Evolutionary conservation across 106 monocot species (phyloP), one percentile per base, ranked within the genome.

Genomic region (Amphibolis antarctica): DNA sequence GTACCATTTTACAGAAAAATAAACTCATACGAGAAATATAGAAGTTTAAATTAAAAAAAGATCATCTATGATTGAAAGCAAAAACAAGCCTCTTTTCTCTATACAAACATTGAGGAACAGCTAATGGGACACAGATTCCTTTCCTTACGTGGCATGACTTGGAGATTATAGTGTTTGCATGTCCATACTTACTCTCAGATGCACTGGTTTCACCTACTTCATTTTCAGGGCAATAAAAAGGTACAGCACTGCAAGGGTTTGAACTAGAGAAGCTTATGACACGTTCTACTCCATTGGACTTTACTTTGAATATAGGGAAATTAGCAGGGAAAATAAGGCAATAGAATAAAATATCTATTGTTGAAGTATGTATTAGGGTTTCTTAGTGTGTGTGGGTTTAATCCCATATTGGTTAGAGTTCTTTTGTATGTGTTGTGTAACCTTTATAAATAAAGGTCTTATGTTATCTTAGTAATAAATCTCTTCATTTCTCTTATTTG

Each of bases 21-120:
- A n/a, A n/a, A n/a, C n/a, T n/a, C n/a, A n/a, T n/a, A n/a, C n/a
- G n/a, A n/a, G n/a, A n/a, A 36, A 36, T 36, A 7, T 4, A 36
- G 7, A 36, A 36, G 7, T 36, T 7, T 36, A 36, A 36, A 36
- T 4, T 36, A 36, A 4, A 36, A 36, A 36, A 36, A 36, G 36
- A 36, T 7, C 2, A 36, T 4, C 36, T 36, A 36, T 36, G 9
- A 22, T 52, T 20, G 22, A 10, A 22, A 53, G 53, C 53, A 22
- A 53, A 28, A 54, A 18, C 69, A 54, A 55, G 80, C 84, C 84
- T 84, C 59, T 67, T 71, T 51, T 30, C 68, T 79, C 69, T 83
- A 28, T 71, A 59, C 22, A 66, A 60, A 26, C 23, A 42, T 31
- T 58, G 58, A 42, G 62, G 11, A 69, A 65, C 43, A 22, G 77